Conservation (phyloP, 805 yeast genomes). For the Candida awuae region DNA sequence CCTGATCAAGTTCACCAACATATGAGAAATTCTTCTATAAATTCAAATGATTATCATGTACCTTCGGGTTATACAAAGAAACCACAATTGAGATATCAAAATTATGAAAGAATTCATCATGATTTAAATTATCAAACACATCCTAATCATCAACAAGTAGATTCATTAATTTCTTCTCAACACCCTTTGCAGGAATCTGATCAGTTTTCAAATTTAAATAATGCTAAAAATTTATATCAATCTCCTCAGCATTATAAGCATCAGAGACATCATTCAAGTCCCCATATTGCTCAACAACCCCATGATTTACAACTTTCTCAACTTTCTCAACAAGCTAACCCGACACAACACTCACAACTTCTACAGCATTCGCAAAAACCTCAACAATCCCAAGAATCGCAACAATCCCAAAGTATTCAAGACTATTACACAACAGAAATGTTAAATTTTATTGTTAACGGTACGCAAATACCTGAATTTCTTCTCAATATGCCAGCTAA, state of each 20-base stretch:
- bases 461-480: slow-evolving; percentile 31
- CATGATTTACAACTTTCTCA: not conserved
- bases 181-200: not conserved
- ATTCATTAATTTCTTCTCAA: not conserved
- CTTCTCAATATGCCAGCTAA: slow-evolving; percentile 51
- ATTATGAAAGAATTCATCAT: too few relatives aligned
- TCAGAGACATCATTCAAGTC: slow-evolving; percentile 16
- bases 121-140: slow-evolving; percentile 7
- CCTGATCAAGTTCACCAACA: too few relatives aligned
- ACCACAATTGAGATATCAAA: slow-evolving; percentile 13
- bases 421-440: slow-evolving; percentile 34
- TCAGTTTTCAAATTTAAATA: not conserved
- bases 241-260: slow-evolving; percentile 19
- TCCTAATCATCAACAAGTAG: slow-evolving; percentile 1
- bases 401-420: not conserved
- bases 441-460: slow-evolving; percentile 47
- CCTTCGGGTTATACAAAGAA: too few relatives aligned
- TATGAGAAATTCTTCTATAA: too few relatives aligned
- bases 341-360: not conserved
- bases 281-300: not conserved
- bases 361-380: not conserved
- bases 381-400: not conserved
- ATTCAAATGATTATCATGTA: too few relatives aligned
- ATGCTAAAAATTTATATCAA: slow-evolving; percentile 1
- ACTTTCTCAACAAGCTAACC: not conserved